Percentiles rank a stretch among this genome's conserved stretches.
Evolutionary conservation across 805 yeast species (phyloP).

Genomic region (Yarrowia alimentaria): DNA sequence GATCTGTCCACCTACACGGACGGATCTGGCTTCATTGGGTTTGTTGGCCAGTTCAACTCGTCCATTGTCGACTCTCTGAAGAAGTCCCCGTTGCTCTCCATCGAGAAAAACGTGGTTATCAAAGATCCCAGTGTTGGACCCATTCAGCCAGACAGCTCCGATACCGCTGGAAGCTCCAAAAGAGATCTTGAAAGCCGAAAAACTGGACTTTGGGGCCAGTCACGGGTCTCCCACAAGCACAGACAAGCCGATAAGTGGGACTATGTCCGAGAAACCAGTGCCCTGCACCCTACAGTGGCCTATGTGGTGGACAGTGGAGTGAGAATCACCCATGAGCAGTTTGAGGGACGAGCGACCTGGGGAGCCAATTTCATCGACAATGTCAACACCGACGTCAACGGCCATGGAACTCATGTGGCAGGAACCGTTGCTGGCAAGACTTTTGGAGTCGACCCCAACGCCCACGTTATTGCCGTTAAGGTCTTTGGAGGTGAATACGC

Average conservation of each 20-base stretch:
- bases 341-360: slow-evolving; percentile 82
- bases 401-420: slow-evolving; percentile 96
- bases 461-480: slow-evolving; percentile 57
- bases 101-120: slow-evolving; percentile 74
- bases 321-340: slow-evolving; percentile 69
- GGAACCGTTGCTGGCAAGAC: slow-evolving; percentile 59
- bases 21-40: slow-evolving; percentile 15
- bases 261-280: slow-evolving; percentile 13
- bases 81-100: slow-evolving; percentile 33
- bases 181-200: too few species aligned
- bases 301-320: slow-evolving; percentile 91
- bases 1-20: slow-evolving; percentile 2
- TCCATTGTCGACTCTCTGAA: slow-evolving; percentile 9
- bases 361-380: slow-evolving; percentile 76
- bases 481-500: slow-evolving; percentile 48
- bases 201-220: slow-evolving; percentile 98
- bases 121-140: slow-evolving; percentile 41
- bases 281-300: slow-evolving; percentile 50
- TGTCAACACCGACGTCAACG: slow-evolving; percentile 79
- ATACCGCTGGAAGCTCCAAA: too few species aligned
- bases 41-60: slow-evolving; percentile 19
- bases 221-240: slow-evolving; percentile 60
- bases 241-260: background rate
- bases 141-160: slow-evolving; percentile 71
- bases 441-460: slow-evolving; percentile 57